Evolutionary conservation across 73 alveolate species (phyloP), one percentile per base, ranked within the genome.

Genomic region (Durusdinium trenchii): DNA sequence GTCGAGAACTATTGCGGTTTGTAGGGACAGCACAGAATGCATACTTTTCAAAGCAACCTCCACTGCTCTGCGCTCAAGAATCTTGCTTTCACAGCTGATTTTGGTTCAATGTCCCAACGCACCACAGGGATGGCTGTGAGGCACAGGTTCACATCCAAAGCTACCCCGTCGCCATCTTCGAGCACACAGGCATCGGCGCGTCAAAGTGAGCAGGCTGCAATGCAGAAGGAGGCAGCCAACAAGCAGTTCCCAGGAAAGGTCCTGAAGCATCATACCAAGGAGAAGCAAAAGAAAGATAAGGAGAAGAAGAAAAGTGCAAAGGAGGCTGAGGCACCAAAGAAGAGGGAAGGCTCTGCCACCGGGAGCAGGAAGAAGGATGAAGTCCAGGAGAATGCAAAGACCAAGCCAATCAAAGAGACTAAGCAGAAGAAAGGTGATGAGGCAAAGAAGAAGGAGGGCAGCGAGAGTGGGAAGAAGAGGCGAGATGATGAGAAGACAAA

Each of bases 1-100:
- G 32, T 67, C 91, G 91, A 81, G 91, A 81, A 81, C 48, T 47
- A 48, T 30, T 81, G 91, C 91, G 91, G 71, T 47, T 81, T 47
- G 91, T 81, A 81, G 71, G 35, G 12, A 16, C 69, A 12, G 32
- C 69, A 57, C 12, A 16, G 12, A 16, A 16, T 57, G 69, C 12
- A 16, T 57, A 23, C 12, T 57, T 57, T 57, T 57, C 23, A 23
- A 57, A 57, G 23, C 32, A 16, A 57, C 69, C 69, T 23, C 23
- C 23, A 57, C 12, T 57, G 32, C 23, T 12, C 12, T 16, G 23
- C 69, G 12, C 23, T 57, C 69, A 57, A 57, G 69, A 57, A 57
- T 57, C 69, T 57, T 12, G 69, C 32, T 57, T 57, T 57, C 1
- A 47, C 1, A 28, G 6, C 90, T 67, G 32, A 0, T 3, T 23